phyloP scores from a whole-genome alignment of 1,139 yeast genomes.

The Candida frijolesensis region DNA sequence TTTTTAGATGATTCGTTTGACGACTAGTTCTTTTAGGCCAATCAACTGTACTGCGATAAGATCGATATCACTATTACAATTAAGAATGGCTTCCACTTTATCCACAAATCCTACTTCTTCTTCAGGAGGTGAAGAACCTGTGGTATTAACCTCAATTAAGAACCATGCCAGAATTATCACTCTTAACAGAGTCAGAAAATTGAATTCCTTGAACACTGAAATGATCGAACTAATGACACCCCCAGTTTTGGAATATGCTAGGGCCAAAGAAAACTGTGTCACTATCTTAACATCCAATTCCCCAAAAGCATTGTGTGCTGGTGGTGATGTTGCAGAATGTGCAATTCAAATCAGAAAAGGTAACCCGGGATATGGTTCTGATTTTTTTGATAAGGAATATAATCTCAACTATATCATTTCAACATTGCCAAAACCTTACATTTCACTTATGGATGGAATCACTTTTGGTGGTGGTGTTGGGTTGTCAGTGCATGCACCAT shows the following conservation, averaged over 20 bases:
- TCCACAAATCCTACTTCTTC: slow-evolving; percentile 10
- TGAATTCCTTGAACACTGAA: slow-evolving; percentile 79
- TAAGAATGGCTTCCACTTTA: slow-evolving; percentile 10
- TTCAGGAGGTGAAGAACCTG: slow-evolving; percentile 36
- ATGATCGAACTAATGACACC: slow-evolving; percentile 81
- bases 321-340: slow-evolving; percentile 90
- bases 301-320: slow-evolving; percentile 74
- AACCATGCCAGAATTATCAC: slow-evolving; percentile 75
- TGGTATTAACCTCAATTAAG: slow-evolving; percentile 62
- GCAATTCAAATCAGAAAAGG: slow-evolving; percentile 53
- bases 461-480: slow-evolving; percentile 99
- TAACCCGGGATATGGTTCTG: slow-evolving; percentile 55
- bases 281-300: slow-evolving; percentile 72
- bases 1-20: slow-evolving; percentile 10
- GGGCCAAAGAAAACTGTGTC: slow-evolving; percentile 63
- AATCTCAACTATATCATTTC: slow-evolving; percentile 78
- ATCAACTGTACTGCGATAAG: background rate
- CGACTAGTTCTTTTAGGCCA: slow-evolving; percentile 4
- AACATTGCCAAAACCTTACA: slow-evolving; percentile 81
- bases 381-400: slow-evolving; percentile 81
- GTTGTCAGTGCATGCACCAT: slow-evolving; percentile 87
- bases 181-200: slow-evolving; percentile 78
- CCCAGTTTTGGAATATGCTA: slow-evolving; percentile 73
- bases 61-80: slow-evolving; percentile 1
- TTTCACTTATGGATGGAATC: slow-evolving; percentile 86